Evolutionary conservation across 2,329 filamentous ascomycete species (phyloP), one percentile per base, ranked within the genome.

Genomic region (Hymenoscyphus albidus): DNA sequence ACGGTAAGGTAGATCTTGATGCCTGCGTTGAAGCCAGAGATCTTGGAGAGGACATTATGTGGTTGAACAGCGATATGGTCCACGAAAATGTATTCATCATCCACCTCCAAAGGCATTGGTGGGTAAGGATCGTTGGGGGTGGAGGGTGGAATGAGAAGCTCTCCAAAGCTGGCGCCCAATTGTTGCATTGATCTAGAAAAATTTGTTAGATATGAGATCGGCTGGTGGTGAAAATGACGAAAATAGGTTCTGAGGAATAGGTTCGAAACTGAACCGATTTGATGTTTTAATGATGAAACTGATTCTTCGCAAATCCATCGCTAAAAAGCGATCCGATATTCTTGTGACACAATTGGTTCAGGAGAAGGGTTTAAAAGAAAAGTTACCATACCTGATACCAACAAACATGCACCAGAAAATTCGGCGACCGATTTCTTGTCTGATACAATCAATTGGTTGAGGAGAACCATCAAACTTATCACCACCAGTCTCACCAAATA

Each of bases 321-420:
- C 27, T 27, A 27, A 55, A 65, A 7, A 63, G 16, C 42, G 31
- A n/a, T 74, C 63, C 75, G 66, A 18, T 58, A 62, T 54, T 27
- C 27, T 27, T 27, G 27, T 27, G 27, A 27, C 27, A 27, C 27
- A 2, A 35, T 35, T 10, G 3, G 35, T 35, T 35, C 5, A 35
- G 9, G 35, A 10, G 35, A 35, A 7, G 35, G 55, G 42, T 42
- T 4, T 38, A 14, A 12, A 18, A 56, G 13, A n/a, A n/a, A 9
- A 48, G 62, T 27, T 72, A 12, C 12, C 80, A 68, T 78, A 88
- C 84, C 88, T 83, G 65, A 91, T 85, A 40, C 88, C 88, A 5
- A 93, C 85, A 67, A 95, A 87, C 70, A 93, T 83, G 27, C 91
- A 88, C 88, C 93, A 97, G 75, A 96, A 97, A 51, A 96, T 88